Evolutionary conservation across 164 flowering plant genomes (phyloP).

Genomic region (Chloranthus sessilifolius): DNA sequence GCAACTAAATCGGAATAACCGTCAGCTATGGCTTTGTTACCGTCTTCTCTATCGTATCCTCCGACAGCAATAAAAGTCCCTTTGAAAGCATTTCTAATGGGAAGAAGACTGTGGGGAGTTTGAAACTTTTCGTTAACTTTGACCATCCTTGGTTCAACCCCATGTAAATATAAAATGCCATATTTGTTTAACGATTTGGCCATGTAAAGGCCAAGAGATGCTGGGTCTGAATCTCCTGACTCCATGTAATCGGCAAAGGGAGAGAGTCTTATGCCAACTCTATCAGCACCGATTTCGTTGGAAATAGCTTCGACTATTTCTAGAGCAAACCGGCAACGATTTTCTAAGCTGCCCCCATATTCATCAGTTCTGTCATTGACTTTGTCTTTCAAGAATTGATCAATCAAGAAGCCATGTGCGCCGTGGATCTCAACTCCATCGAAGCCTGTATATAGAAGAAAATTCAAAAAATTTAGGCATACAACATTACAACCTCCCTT

Average conservation of each 20-base stretch:
- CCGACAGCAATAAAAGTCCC: conserved; percentile 17
- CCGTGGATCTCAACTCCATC: conserved; percentile 27
- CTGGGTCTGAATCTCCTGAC: conserved; percentile 16
- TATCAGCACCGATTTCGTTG: conserved; percentile 18
- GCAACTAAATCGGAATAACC: conserved; percentile 15
- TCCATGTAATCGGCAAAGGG: conserved; percentile 15
- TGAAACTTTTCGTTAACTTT: not conserved
- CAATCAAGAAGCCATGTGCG: conserved; percentile 21
- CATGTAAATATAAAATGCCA: conserved; percentile 12
- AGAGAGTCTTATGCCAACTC: conserved; percentile 22
- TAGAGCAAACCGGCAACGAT: conserved; percentile 19
- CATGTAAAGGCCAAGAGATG: conserved; percentile 20
- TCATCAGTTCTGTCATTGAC: conserved; percentile 16
- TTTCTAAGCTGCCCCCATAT: conserved; percentile 18
- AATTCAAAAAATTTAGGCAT: not conserved
- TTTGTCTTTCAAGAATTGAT: conserved; percentile 19
- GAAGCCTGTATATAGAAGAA: conserved; percentile 14
- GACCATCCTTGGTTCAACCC: conserved; percentile 22
- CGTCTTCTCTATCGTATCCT: conserved; percentile 17
- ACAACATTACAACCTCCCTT: not conserved
- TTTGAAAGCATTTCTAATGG: conserved; percentile 20
- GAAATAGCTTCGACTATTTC: conserved; percentile 20
- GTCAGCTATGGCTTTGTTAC: conserved; percentile 18
- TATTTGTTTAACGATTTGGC: conserved; percentile 14
- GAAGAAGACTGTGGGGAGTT: conserved; percentile 13